A percentile compares a stretch with the other conserved stretches of the same genome.
Conservation (phyloP, 2,329 filamentous ascomycete genomes). For the Blastomyces parvus region DNA sequence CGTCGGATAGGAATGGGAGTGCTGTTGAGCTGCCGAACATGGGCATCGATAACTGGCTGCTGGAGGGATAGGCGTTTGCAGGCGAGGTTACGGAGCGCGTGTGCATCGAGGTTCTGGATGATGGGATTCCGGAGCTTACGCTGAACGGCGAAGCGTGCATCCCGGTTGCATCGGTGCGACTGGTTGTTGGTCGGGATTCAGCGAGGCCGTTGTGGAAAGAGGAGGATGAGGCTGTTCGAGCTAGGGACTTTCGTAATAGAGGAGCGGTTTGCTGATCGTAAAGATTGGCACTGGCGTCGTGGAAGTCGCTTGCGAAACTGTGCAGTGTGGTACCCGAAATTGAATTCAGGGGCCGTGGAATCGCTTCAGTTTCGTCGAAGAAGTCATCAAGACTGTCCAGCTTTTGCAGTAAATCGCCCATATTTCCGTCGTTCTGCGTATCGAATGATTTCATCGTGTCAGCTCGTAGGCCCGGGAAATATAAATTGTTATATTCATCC, state of each 20-base stretch:
- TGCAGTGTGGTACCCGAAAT: slow-evolving; percentile 31
- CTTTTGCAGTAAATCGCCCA: slow-evolving; percentile 73
- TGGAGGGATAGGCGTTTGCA: slow-evolving; percentile 37
- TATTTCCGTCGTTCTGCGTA: slow-evolving; percentile 48
- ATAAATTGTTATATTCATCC: slow-evolving; percentile 71
- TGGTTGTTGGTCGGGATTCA: slow-evolving; percentile 55
- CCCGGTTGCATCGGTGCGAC: slow-evolving; percentile 45
- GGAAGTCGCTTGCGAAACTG: slow-evolving; percentile 51
- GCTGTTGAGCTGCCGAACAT: slow-evolving; percentile 47
- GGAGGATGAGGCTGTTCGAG: slow-evolving; percentile 58
- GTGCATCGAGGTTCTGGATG: slow-evolving; percentile 59
- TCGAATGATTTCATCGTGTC: slow-evolving; percentile 93
- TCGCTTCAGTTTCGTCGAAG: slow-evolving; percentile 58
- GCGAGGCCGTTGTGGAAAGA: slow-evolving; percentile 84
- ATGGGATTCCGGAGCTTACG: slow-evolving; percentile 27
- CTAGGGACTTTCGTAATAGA: slow-evolving; percentile 73
- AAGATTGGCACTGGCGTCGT: slow-evolving; percentile 67
- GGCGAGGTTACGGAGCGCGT: slow-evolving; percentile 79
- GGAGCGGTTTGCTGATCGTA: slow-evolving; percentile 92
- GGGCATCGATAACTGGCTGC: slow-evolving; percentile 38
- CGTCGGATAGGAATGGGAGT: slow-evolving; percentile 60
- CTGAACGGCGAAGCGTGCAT: slow-evolving; percentile 46
- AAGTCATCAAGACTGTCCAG: slow-evolving; percentile 73
- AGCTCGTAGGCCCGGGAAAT: slow-evolving; percentile 67
- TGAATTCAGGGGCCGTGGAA: slow-evolving; percentile 46